Evolutionary conservation across 2,329 filamentous ascomycete genomes (phyloP).

Genomic region (Pseudogymnoascus sp.): DNA sequence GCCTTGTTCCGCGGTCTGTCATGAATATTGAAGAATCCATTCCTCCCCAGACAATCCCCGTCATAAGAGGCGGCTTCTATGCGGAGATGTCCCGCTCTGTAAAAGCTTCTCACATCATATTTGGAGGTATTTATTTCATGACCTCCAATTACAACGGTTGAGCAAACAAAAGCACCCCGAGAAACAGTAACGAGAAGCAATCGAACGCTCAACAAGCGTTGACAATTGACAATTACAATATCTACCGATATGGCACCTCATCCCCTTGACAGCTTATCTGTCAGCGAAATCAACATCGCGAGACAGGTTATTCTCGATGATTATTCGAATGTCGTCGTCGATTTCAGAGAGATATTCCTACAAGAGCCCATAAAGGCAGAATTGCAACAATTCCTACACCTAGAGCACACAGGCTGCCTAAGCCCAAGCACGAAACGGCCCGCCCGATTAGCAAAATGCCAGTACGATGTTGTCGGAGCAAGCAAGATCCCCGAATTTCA

Average conservation of each 20-base stretch:
- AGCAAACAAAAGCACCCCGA: background rate
- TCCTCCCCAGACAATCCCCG: background rate
- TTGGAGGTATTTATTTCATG: background rate
- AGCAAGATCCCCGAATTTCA: background rate
- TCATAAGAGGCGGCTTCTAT: no score
- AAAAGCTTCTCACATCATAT: background rate
- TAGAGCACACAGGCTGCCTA: constrained; percentile 33
- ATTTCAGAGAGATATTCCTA: constrained; percentile 54
- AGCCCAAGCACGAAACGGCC: constrained; percentile 21
- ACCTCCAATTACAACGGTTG: background rate
- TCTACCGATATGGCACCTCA: constrained; percentile 31
- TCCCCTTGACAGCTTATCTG: constrained; percentile 38
- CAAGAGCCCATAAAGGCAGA: constrained; percentile 45
- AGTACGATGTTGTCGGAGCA: background rate
- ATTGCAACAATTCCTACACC: constrained; percentile 40
- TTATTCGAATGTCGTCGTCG: constrained; percentile 35
- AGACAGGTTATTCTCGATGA: constrained; percentile 34
- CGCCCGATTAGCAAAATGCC: background rate
- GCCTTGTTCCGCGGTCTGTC: background rate
- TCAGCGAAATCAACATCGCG: constrained; percentile 45
- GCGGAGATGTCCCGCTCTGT: background rate
- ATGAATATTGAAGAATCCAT: background rate
- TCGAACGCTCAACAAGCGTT: background rate
- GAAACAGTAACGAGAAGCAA: background rate
- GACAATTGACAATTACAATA: background rate